phyloP scores from a whole-genome alignment of 169 alveolate species.

The Eimeria necatrix region DNA sequence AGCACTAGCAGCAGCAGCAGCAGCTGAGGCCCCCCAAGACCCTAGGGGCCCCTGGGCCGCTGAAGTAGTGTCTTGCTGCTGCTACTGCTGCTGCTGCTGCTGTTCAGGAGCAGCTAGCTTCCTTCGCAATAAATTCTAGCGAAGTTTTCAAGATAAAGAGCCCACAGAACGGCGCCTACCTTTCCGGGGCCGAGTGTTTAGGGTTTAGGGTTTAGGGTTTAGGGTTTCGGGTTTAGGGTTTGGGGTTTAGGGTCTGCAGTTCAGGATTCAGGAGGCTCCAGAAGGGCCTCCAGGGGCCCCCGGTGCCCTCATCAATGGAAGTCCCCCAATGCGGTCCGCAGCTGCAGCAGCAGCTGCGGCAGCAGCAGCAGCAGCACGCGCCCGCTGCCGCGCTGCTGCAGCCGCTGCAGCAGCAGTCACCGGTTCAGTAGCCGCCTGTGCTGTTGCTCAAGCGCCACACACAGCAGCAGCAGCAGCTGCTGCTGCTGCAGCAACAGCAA shows the following conservation, averaged over 20 bases:
- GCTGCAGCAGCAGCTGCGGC: conserved; percentile 10
- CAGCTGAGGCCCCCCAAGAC: too few relatives aligned
- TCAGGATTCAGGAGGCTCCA: background rate
- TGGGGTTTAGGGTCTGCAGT: too few relatives aligned
- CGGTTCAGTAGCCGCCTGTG: background rate
- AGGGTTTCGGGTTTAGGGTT: too few relatives aligned
- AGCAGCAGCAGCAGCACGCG: conserved; percentile 4
- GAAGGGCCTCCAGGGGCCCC: background rate
- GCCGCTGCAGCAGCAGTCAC: conserved; percentile 3
- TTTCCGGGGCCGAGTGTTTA: too few relatives aligned
- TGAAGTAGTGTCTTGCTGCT: background rate
- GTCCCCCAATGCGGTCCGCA: background rate
- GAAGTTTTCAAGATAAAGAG: too few relatives aligned
- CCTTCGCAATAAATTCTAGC: too few relatives aligned
- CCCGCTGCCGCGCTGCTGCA: background rate
- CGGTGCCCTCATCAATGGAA: background rate
- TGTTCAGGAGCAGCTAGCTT: background rate
- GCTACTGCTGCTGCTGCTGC: background rate
- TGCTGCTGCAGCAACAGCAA: background rate
- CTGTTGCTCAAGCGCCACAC: background rate
- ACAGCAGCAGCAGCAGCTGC: background rate
- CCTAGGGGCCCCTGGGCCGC: too few relatives aligned
- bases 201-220: too few relatives aligned
- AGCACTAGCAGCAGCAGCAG: too few relatives aligned
- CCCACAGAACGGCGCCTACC: too few relatives aligned